Conservation (phyloP, 768 basidiomycete genomes). For the Russula sp. region DNA sequence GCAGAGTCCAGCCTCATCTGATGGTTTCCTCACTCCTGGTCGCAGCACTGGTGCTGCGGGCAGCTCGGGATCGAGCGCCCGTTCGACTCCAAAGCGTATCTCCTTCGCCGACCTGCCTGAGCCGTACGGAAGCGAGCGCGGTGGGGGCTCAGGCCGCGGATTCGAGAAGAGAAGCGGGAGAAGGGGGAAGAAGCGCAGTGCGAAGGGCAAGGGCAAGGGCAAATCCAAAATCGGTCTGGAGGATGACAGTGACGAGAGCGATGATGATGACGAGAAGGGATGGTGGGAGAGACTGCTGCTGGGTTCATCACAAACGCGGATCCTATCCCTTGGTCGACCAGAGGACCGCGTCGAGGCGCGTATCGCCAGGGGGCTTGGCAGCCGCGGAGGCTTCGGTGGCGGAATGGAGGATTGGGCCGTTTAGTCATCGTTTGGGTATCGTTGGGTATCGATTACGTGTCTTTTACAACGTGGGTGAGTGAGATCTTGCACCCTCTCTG, state of each 20-base stretch:
- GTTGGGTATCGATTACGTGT: slow-evolving; percentile 9
- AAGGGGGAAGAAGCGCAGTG: slow-evolving; percentile 21
- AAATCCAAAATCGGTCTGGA: slow-evolving; percentile 26
- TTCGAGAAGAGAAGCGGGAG: slow-evolving; percentile 21
- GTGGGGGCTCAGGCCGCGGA: slow-evolving; percentile 18
- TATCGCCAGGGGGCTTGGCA: slow-evolving; percentile 28
- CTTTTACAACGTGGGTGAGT: not conserved
- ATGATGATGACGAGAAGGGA: slow-evolving; percentile 15
- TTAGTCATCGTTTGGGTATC: not conserved
- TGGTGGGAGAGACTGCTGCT: slow-evolving; percentile 31
- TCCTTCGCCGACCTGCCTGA: slow-evolving; percentile 73
- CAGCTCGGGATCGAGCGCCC: slow-evolving; percentile 40
- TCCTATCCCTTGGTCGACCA: slow-evolving; percentile 31
- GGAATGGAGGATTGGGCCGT: slow-evolving; percentile 49
- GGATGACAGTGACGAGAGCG: slow-evolving; percentile 16
- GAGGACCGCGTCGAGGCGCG: slow-evolving; percentile 41
- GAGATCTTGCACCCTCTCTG: not conserved
- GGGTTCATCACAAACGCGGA: slow-evolving; percentile 20
- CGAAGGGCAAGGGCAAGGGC: slow-evolving; percentile 31
- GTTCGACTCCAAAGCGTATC: slow-evolving; percentile 65
- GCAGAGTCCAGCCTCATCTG: slow-evolving; percentile 30
- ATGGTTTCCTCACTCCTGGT: slow-evolving; percentile 13
- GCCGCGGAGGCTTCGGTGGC: slow-evolving; percentile 35
- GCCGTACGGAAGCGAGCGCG: slow-evolving; percentile 35
- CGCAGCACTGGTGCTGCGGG: slow-evolving; percentile 26